phyloP scores from a whole-genome alignment of 192 early-diverging fungal species.

The Backusella sp. region DNA sequence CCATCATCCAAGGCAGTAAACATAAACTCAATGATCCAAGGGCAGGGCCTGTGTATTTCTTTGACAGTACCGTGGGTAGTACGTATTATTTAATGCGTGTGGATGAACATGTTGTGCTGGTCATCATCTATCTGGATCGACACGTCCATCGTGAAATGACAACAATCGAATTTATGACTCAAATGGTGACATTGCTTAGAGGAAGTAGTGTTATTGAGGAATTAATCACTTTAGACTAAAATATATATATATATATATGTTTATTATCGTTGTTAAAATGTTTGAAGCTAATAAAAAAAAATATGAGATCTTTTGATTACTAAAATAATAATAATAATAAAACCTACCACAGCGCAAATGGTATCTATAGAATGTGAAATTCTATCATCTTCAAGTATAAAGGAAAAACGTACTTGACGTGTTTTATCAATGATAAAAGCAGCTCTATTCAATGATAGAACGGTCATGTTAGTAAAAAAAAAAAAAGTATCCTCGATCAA shows the following conservation, averaged over 20 bases:
- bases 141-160: conserved; percentile 43
- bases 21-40: conserved; percentile 34
- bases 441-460: neutral
- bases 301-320: neutral
- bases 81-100: conserved; percentile 51
- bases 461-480: neutral
- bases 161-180: conserved; percentile 44
- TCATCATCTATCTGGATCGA: conserved; percentile 50
- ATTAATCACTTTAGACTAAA: conserved; percentile 24
- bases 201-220: conserved; percentile 29
- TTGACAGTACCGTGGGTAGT: conserved; percentile 46
- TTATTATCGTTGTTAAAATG: conserved; percentile 8
- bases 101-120: conserved; percentile 46
- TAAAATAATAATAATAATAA: neutral
- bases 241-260: neutral
- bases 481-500: neutral
- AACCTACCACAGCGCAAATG: conserved; percentile 18
- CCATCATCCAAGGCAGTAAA: conserved; percentile 48
- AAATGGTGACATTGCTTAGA: conserved; percentile 24
- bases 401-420: conserved; percentile 22
- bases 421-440: conserved; percentile 20
- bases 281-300: neutral
- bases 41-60: conserved; percentile 45
- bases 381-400: conserved; percentile 24
- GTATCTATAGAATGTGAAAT: conserved; percentile 26